phyloP scores from a whole-genome alignment of 257 asterid species.

The Nicotiana tabacum region DNA sequence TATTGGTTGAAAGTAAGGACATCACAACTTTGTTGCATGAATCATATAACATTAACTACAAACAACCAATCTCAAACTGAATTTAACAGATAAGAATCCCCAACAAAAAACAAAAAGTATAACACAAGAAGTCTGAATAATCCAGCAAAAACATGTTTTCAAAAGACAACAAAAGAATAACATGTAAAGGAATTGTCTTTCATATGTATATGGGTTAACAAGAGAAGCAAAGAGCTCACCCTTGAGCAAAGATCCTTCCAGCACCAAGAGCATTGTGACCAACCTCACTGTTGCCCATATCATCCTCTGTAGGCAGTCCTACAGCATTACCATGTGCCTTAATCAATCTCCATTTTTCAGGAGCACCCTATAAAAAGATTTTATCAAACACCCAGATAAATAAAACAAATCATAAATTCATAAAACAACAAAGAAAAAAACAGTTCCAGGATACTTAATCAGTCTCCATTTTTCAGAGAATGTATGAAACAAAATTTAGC shows the following conservation, averaged over 20 bases:
- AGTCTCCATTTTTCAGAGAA: no score
- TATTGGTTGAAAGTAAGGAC: not conserved
- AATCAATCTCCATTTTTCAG: constrained; percentile 92
- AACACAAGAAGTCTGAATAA: not conserved
- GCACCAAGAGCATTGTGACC: constrained; percentile 99
- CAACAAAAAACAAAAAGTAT: not conserved
- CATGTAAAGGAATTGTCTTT: not conserved
- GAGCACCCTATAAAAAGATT: constrained; percentile 60
- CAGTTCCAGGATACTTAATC: no score
- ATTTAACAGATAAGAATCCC: not conserved
- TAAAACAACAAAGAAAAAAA: not conserved
- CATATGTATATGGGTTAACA: not conserved
- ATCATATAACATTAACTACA: not conserved
- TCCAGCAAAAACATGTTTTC: not conserved
- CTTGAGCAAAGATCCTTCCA: constrained; percentile 94
- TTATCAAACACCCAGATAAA: no score
- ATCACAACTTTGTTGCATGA: not conserved
- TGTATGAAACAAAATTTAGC: no score
- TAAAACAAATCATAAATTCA: no score
- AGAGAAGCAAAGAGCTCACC: constrained; percentile 41
- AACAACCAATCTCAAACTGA: not conserved
- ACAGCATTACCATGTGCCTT: constrained; percentile 93
- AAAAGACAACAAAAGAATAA: not conserved
- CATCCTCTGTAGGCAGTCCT: constrained; percentile 96
- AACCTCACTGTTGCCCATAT: constrained; percentile 98